Evolutionary conservation across 305 asterid species (phyloP).

Genomic region (Fraxinus baroniana): DNA sequence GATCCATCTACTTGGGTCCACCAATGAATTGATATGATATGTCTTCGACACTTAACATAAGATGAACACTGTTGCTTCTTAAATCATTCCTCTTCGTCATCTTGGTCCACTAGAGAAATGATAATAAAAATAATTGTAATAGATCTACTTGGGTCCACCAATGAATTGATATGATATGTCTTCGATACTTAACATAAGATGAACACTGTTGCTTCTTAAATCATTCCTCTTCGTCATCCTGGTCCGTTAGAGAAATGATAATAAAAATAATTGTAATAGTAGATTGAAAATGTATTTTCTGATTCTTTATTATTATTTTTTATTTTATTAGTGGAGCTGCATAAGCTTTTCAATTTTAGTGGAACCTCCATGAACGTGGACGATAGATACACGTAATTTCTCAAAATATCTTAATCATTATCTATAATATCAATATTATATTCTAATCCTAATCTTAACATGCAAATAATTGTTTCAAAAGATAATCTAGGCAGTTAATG

Average conservation of each 20-base stretch:
- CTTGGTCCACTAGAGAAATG: no score
- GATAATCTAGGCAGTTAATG: neutral
- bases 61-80: no score
- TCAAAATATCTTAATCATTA: neutral
- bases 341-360: neutral
- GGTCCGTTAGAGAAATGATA: no score
- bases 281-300: neutral
- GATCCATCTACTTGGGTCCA: neutral
- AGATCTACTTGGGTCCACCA: neutral
- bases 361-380: neutral
- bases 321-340: neutral
- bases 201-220: no score
- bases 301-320: neutral
- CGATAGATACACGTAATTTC: neutral
- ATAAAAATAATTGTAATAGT: no score
- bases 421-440: neutral
- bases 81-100: no score
- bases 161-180: no score
- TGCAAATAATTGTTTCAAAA: neutral
- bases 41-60: no score
- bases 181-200: no score
- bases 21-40: no score
- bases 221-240: no score
- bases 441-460: slow-evolving; percentile 12
- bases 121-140: no score